Conservation (phyloP, 345 rosid species). For the Rhizophora mangle region DNA sequence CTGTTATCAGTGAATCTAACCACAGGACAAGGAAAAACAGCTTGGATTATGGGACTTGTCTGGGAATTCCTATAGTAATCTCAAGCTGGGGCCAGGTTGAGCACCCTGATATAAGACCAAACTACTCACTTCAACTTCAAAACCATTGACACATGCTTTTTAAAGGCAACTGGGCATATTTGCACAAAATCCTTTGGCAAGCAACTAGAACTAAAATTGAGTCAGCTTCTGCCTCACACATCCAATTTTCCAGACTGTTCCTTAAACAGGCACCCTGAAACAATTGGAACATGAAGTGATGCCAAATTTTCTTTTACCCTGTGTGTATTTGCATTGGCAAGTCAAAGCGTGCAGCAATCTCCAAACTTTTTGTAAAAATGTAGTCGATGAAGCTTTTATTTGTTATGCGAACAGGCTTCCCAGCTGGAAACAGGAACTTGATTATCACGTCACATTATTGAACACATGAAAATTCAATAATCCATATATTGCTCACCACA, state of each 20-base stretch:
- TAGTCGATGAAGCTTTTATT: conserved; percentile 82
- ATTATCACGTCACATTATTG: conserved; percentile 17
- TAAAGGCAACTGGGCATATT: background rate
- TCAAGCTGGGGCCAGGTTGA: conserved; percentile 2
- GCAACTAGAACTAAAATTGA: background rate
- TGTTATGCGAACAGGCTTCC: conserved; percentile 59
- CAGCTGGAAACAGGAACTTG: conserved; percentile 48
- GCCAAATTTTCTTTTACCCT: conserved; percentile 51
- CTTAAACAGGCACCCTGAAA: too few relatives aligned
- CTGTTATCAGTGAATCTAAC: conserved; percentile 1
- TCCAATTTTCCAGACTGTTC: too few relatives aligned
- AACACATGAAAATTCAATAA: conserved; percentile 16
- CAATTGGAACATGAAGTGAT: conserved; percentile 5
- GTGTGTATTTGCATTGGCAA: conserved; percentile 95
- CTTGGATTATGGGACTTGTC: conserved; percentile 7
- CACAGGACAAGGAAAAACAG: conserved; percentile 12
- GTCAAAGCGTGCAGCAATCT: conserved; percentile 52
- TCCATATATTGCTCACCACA: conserved; percentile 36
- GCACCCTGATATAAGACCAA: conserved; percentile 3
- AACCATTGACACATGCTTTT: background rate
- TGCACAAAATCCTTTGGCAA: background rate
- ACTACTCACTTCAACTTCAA: background rate
- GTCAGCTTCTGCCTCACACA: background rate
- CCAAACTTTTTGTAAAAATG: conserved; percentile 60
- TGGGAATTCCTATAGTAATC: conserved; percentile 2